phyloP scores from a whole-genome alignment of 2,329 filamentous ascomycete genomes.

The Trichoderma guizhouense region DNA sequence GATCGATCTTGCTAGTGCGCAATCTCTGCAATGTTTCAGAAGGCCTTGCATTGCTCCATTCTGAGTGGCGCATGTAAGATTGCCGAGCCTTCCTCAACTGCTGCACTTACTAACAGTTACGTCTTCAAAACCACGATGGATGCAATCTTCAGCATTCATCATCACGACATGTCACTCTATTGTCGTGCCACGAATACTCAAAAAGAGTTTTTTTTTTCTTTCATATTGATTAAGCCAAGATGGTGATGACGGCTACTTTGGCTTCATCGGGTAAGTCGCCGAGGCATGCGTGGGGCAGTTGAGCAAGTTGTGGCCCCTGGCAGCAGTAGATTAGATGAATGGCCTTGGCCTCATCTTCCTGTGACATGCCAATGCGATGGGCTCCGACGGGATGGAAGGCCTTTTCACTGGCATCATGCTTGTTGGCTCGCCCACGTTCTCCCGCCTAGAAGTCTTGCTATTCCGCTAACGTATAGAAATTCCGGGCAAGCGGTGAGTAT shows the following conservation, averaged over 20 bases:
- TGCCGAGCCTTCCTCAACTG: not conserved
- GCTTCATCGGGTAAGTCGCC: constrained; percentile 2
- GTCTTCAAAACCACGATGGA: not conserved
- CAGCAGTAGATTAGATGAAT: not conserved
- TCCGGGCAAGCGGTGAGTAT: not conserved
- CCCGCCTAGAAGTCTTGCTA: not conserved
- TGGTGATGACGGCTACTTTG: not conserved
- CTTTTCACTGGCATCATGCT: not conserved
- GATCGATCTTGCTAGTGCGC: not conserved
- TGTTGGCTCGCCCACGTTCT: not conserved
- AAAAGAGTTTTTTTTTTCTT: not conserved
- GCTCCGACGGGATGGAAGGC: not conserved
- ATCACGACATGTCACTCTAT: not conserved
- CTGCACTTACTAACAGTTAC: not conserved
- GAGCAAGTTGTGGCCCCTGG: not conserved
- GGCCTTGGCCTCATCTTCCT: not conserved
- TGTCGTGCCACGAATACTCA: not conserved
- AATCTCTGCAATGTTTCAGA: constrained; percentile 2
- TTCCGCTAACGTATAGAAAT: not conserved
- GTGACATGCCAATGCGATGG: not conserved
- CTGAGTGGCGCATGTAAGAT: not conserved
- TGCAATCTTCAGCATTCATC: not conserved
- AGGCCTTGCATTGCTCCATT: not conserved
- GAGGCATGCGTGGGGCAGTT: not conserved
- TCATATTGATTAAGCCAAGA: not conserved